phyloP scores from a whole-genome alignment of 495 filamentous ascomycete genomes.

The Daldinia childiae region DNA sequence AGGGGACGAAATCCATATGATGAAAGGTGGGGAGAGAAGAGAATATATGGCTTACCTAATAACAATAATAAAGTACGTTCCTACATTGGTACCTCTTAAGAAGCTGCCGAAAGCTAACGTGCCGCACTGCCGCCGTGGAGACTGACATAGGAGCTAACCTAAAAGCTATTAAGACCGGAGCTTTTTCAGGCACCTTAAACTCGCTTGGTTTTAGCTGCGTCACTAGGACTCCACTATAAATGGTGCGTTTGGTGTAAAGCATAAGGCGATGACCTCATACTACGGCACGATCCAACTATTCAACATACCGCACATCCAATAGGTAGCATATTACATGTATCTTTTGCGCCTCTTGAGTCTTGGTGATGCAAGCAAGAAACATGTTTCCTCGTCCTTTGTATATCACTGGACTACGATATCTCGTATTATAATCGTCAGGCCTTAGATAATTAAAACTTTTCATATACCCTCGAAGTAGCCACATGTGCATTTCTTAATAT shows the following conservation, averaged over 20 bases:
- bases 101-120: background rate
- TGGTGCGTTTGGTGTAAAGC: background rate
- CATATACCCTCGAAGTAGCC: background rate
- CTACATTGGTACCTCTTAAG: too few relatives aligned
- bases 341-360: background rate
- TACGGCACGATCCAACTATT: slow-evolving; percentile 6
- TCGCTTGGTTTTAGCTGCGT: slow-evolving; percentile 24
- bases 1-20: background rate
- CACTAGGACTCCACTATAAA: slow-evolving; percentile 31
- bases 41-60: too few relatives aligned
- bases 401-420: slow-evolving; percentile 2
- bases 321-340: slow-evolving; percentile 20
- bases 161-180: slow-evolving; percentile 8
- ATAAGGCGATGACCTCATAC: slow-evolving; percentile 34
- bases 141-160: background rate
- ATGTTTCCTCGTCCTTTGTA: too few relatives aligned
- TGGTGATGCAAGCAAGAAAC: slow-evolving; percentile 35
- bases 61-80: too few relatives aligned
- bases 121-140: background rate
- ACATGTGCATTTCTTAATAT: background rate
- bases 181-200: slow-evolving; percentile 21
- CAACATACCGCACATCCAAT: slow-evolving; percentile 21
- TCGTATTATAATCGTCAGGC: slow-evolving; percentile 7
- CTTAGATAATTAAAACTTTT: background rate
- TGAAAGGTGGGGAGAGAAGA: too few relatives aligned